phyloP scores from a whole-genome alignment of 148 eudicot species.

The Cornus controversa region DNA sequence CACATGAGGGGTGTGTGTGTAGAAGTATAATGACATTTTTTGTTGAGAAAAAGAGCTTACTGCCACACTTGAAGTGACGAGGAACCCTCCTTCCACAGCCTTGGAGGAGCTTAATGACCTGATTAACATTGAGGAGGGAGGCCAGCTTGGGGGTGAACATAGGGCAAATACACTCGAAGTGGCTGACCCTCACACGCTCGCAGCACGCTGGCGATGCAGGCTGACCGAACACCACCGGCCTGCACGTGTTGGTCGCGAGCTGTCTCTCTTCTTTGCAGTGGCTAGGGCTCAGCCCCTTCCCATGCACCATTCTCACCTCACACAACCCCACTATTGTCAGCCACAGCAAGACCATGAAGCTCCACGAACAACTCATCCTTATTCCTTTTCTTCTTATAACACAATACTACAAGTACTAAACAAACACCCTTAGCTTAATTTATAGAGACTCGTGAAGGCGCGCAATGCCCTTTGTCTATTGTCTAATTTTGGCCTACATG shows the following conservation, averaged over 20 bases:
- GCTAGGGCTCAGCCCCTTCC: constrained; percentile 2
- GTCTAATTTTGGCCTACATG: no score
- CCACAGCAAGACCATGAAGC: background rate
- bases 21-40: no score
- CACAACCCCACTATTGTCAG: constrained; percentile 3
- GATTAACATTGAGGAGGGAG: constrained; percentile 23
- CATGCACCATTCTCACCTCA: constrained; percentile 8
- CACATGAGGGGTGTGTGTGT: no score
- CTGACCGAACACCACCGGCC: constrained; percentile 20
- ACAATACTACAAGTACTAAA: no score
- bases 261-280: constrained; percentile 26
- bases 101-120: constrained; percentile 17
- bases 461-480: no score
- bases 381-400: no score
- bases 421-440: no score
- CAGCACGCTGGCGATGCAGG: constrained; percentile 25
- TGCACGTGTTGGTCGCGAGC: constrained; percentile 21
- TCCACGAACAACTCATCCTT: background rate
- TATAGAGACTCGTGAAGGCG: no score
- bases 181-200: no score
- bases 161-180: constrained; percentile 26
- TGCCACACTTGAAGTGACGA: constrained; percentile 40
- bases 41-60: constrained; percentile 14
- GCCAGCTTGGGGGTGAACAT: constrained; percentile 23
- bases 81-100: constrained; percentile 35